These are phyloP conservation scores for Pseudofabraea citricarpa DNA, from an alignment of 2,329 filamentous ascomycete species.

Conservation along the genomic window DNA sequence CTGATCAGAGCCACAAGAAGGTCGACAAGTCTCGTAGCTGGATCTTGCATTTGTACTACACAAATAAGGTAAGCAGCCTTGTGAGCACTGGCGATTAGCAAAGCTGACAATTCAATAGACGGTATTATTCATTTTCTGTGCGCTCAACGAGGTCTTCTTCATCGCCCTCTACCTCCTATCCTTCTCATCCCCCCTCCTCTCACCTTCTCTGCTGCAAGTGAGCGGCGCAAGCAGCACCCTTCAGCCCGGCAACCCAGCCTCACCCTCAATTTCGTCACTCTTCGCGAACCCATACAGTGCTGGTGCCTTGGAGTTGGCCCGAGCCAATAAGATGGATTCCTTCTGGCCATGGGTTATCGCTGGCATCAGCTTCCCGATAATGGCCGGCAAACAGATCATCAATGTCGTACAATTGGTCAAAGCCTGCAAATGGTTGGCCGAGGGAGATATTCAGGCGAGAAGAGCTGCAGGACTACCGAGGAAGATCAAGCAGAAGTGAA, in stretches of 20 bases:
- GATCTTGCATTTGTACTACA: constrained; percentile 93
- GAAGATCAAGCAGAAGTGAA: constrained; percentile 30
- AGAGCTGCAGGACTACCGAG: constrained; percentile 49
- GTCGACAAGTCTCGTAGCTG: constrained; percentile 83
- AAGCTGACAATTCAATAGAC: constrained; percentile 49
- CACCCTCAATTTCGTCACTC: constrained; percentile 64
- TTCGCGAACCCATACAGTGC: constrained; percentile 90
- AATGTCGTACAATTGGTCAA: constrained; percentile 93
- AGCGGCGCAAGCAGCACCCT: constrained; percentile 46
- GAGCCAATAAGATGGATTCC: constrained; percentile 88
- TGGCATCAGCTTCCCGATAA: constrained; percentile 75
- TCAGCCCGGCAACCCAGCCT: constrained; percentile 64
- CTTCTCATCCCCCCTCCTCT: constrained; percentile 86
- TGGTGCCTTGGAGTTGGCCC: constrained; percentile 84
- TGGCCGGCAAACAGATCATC: constrained; percentile 88
- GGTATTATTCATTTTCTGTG: constrained; percentile 87
- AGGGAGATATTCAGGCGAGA: constrained; percentile 74
- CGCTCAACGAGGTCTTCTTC: constrained; percentile 93
- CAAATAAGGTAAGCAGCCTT: constrained; percentile 72
- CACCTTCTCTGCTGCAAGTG: constrained; percentile 70
- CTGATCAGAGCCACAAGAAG: constrained; percentile 82
- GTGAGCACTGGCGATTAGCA: neutral
- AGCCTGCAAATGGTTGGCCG: constrained; percentile 85
- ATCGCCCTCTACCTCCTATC: constrained; percentile 96
- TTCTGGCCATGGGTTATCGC: constrained; percentile 76